phyloP scores from a whole-genome alignment of 1,139 yeast genomes.

The Yamadazyma triangularis region DNA sequence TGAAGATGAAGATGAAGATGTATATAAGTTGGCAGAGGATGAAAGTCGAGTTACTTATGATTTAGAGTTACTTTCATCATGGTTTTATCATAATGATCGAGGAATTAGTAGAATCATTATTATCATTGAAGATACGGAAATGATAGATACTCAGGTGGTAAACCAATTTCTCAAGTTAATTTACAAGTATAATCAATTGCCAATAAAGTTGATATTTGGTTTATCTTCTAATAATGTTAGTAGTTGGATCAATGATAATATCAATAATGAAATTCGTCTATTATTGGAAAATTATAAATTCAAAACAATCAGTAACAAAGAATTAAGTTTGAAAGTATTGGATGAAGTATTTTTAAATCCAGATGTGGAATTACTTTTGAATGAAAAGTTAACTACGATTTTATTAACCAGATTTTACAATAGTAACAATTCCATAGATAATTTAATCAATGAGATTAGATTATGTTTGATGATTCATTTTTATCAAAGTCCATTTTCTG shows the following conservation, averaged over 20 bases:
- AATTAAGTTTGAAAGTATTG: constrained; percentile 34
- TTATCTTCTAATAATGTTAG: constrained; percentile 43
- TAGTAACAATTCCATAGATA: constrained; percentile 50
- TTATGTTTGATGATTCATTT: constrained; percentile 67
- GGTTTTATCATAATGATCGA: constrained; percentile 24
- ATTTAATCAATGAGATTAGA: constrained; percentile 49
- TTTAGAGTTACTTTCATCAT: constrained; percentile 47
- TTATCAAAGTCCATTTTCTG: constrained; percentile 62
- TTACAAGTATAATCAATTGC: constrained; percentile 32
- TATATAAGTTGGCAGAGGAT: constrained; percentile 8
- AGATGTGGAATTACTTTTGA: constrained; percentile 13
- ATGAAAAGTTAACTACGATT: constrained; percentile 28
- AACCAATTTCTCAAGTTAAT: constrained; percentile 47
- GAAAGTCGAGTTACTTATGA: constrained; percentile 39
- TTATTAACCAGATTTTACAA: constrained; percentile 33
- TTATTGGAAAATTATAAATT: constrained; percentile 40
- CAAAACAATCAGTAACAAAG: constrained; percentile 37
- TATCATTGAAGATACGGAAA: constrained; percentile 62
- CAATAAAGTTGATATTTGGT: constrained; percentile 49
- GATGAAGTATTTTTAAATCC: constrained; percentile 30
- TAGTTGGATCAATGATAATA: constrained; percentile 32
- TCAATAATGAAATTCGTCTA: constrained; percentile 28
- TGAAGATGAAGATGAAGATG: constrained; percentile 6
- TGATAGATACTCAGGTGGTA: constrained; percentile 49
- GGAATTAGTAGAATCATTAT: constrained; percentile 25